A percentile compares a stretch with the other conserved stretches of the same genome.
Evolutionary conservation across 148 eudicot genomes (phyloP).

Genomic region (Heliamphora exappendiculata): DNA sequence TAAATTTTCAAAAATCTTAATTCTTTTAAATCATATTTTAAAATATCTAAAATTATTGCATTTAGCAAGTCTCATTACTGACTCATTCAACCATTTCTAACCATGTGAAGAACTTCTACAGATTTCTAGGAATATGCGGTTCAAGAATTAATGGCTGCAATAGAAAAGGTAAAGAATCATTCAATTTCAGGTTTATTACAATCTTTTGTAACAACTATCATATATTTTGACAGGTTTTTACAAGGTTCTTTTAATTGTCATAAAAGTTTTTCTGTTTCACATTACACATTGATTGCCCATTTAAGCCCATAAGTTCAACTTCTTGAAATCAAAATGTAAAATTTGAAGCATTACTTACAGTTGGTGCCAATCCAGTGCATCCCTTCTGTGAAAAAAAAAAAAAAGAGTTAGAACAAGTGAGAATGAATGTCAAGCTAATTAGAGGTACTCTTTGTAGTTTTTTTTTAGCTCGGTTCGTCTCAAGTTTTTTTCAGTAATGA

Average conservation of each 20-base stretch:
- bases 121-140: neutral
- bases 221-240: neutral
- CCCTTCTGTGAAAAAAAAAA: slow-evolving; percentile 32
- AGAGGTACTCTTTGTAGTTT: neutral
- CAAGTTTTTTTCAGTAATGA: too few relatives aligned
- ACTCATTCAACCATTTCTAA: neutral
- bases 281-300: neutral
- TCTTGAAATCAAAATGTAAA: neutral
- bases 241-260: neutral
- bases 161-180: neutral
- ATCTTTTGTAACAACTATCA: neutral
- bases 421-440: neutral
- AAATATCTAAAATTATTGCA: too few relatives aligned
- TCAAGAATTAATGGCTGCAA: too few relatives aligned
- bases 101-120: neutral
- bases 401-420: neutral
- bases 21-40: too few relatives aligned
- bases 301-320: neutral
- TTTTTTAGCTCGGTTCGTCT: too few relatives aligned
- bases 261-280: neutral
- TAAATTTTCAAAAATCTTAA: too few relatives aligned
- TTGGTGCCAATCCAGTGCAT: slow-evolving; percentile 63
- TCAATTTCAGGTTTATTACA: neutral
- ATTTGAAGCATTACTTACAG: slow-evolving; percentile 34
- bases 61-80: neutral